phyloP scores from a whole-genome alignment of 306 rosid genomes.

The Casuarina equisetifolia region DNA sequence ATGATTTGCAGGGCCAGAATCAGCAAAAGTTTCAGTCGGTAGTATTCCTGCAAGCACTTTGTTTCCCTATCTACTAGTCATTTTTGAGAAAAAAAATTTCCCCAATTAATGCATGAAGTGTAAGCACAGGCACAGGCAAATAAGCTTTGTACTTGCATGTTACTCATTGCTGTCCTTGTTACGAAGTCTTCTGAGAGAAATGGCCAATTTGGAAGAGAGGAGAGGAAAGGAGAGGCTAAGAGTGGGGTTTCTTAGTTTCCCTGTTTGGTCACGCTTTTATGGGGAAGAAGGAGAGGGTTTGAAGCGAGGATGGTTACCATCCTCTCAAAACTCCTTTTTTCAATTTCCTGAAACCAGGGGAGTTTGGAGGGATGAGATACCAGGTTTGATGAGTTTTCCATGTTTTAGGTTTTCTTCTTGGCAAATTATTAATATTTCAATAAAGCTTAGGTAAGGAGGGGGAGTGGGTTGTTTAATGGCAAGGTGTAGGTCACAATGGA shows the following conservation, averaged over 20 bases:
- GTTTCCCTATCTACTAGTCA: background rate
- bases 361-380: background rate
- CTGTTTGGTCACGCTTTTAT: background rate
- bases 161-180: background rate
- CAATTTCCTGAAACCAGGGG: background rate
- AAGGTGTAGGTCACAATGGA: too few relatives aligned
- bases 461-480: too few relatives aligned
- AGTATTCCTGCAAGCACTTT: constrained; percentile 6
- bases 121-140: background rate
- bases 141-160: background rate
- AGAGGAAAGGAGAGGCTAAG: too few relatives aligned
- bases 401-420: background rate
- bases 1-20: constrained; percentile 50
- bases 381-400: constrained; percentile 1
- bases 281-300: background rate
- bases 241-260: background rate
- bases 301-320: background rate
- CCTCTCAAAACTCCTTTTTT: background rate
- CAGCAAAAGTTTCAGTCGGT: constrained; percentile 47
- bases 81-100: background rate
- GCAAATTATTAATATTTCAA: background rate
- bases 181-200: background rate
- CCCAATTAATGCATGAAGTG: background rate
- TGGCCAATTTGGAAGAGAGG: background rate
- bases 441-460: background rate